Base-by-base conservation (phyloP, 768 basidiomycete genomes). In the Sutorius australiensis region DNA sequence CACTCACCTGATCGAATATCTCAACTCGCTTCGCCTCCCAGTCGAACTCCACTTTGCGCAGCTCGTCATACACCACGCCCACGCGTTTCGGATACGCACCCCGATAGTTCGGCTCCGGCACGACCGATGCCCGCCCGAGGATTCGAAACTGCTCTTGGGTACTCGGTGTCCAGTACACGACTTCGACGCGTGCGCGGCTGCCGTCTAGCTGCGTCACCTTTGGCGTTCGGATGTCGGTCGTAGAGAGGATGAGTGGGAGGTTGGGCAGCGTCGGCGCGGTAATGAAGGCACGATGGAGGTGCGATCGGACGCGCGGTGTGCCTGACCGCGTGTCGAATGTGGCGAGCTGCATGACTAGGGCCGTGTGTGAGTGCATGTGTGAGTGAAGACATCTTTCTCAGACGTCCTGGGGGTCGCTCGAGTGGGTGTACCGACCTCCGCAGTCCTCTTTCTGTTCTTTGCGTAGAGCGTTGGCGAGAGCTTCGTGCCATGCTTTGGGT, bases 141-240 rank as follows among this genome's bases (percentile, higher is more conserved):
- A 95, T 71, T 43, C 92, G 83, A 64, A 84, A 92, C 61, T 95
- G 92, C 63, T 89, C 83, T 48, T 77, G 67, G 0, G 81, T 77
- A 19, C 79, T 77, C 30, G 79, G 75, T 48, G 84, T 78, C 88
- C 89, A 94, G 84, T 87, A 92, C 11, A 76, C 80, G 39, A 86
- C 58, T 65, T 92, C 86, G 55, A 84, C 78, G 14, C 42, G 7
- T n/a, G 2, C 5, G 4, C 6, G 31, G 39, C 73, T 66, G 10
- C 76, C 63, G 51, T 74, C 74, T 43, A 91, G 70, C 58, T 91
- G 84, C 1, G 67, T 43, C 32, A 81, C 76, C 61, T 93, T 93
- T 19, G 83, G 82, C 2, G 83, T 77, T 24, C 91, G 86, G 42
- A 84, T 65, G 70, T 92, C 90, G 43, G 89, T 89, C 12, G 84